Evolutionary conservation across 768 basidiomycete species (phyloP).

Genomic region (Fibroporia radiculosa): DNA sequence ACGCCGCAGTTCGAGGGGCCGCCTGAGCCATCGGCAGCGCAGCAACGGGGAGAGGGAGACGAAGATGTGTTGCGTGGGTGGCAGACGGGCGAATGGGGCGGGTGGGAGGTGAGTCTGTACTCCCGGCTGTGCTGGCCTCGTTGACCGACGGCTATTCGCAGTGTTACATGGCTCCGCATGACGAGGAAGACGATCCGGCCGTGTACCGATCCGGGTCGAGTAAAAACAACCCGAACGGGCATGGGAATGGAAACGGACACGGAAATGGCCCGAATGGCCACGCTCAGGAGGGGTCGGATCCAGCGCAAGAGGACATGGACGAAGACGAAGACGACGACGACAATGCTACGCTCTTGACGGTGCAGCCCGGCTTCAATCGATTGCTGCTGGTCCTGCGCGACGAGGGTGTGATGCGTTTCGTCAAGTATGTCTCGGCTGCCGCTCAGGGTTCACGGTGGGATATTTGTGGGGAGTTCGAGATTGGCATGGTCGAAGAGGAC

Average conservation of each 20-base stretch:
- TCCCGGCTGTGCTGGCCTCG: conserved; percentile 5
- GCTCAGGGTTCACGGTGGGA: conserved; percentile 94
- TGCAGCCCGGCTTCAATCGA: conserved; percentile 85
- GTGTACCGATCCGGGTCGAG: conserved; percentile 61
- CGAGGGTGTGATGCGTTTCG: conserved; percentile 89
- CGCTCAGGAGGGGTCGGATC: not conserved
- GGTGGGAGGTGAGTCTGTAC: conserved; percentile 71
- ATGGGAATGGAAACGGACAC: conserved; percentile 13
- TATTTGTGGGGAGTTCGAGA: conserved; percentile 85
- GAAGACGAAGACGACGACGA: conserved; percentile 52
- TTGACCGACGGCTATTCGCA: conserved; percentile 19
- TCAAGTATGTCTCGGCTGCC: conserved; percentile 88
- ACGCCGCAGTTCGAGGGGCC: conserved; percentile 51
- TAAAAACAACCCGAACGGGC: conserved; percentile 13
- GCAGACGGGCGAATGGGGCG: conserved; percentile 77
- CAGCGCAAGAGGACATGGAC: conserved; percentile 25
- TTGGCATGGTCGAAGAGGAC: conserved; percentile 69
- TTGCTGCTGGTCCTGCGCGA: conserved; percentile 86
- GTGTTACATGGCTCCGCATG: conserved; percentile 94
- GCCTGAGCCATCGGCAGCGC: conserved; percentile 20
- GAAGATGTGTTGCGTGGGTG: conserved; percentile 38
- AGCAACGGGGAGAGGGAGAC: conserved; percentile 24
- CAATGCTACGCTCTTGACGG: conserved; percentile 75
- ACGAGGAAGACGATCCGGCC: conserved; percentile 92
- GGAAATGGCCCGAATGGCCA: conserved; percentile 9